Evolutionary conservation across 1,284 basidiomycete species (phyloP).

Genomic region (Ceratobasidium sp.): DNA sequence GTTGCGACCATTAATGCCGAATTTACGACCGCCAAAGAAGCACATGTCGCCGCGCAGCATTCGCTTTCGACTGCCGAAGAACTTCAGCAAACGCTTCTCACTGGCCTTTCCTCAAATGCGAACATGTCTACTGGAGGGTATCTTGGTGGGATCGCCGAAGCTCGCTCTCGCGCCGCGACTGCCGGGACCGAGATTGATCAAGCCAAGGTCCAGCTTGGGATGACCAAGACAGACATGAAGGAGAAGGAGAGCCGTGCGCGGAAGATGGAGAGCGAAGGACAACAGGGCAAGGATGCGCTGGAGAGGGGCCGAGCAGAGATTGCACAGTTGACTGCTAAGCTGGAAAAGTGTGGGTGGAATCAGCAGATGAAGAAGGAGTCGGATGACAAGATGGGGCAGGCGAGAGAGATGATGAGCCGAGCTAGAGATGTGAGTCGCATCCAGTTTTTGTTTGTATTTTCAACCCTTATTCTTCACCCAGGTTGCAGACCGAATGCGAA

Average conservation of each 20-base stretch:
- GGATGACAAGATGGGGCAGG: conserved; percentile 70
- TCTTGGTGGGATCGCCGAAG: conserved; percentile 95
- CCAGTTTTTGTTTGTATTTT: conserved; percentile 27
- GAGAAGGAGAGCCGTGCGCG: conserved; percentile 84
- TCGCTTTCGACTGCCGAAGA: conserved; percentile 86
- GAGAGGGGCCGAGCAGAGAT: conserved; percentile 73
- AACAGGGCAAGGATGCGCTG: conserved; percentile 80
- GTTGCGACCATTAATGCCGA: conserved; percentile 71
- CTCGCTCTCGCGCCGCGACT: conserved; percentile 80
- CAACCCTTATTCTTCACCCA: conserved; percentile 55
- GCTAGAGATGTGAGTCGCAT: conserved; percentile 73
- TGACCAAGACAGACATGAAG: conserved; percentile 86
- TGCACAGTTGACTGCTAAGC: conserved; percentile 67
- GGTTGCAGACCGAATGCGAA: conserved; percentile 80
- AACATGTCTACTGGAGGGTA: conserved; percentile 86
- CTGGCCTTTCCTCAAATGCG: conserved; percentile 81
- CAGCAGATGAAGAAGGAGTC: conserved; percentile 76
- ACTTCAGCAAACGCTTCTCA: conserved; percentile 94
- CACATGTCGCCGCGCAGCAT: conserved; percentile 73
- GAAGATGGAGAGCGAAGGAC: conserved; percentile 85
- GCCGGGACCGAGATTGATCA: conserved; percentile 90
- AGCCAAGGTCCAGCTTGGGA: conserved; percentile 79
- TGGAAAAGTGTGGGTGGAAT: conserved; percentile 83
- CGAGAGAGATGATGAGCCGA: conserved; percentile 69
- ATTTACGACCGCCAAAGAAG: conserved; percentile 79